Conservation (phyloP, 108 stramenopile species). For the Chaetoceros tenuissimus region DNA sequence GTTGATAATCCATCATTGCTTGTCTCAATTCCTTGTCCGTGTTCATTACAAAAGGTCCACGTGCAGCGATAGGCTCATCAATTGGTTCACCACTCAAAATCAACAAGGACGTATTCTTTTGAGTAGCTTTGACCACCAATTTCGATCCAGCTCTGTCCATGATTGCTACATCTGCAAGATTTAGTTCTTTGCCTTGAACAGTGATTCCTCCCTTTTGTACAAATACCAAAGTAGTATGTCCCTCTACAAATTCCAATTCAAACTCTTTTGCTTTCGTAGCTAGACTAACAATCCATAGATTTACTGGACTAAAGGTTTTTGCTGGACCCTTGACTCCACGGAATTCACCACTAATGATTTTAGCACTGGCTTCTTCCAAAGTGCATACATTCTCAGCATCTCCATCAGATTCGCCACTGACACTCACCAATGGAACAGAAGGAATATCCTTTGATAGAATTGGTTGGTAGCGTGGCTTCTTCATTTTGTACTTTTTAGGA, state of each 20-base stretch:
- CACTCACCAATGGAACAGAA: constrained; percentile 30
- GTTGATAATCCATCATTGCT: constrained; percentile 79
- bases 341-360: constrained; percentile 74
- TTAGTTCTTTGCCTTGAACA: constrained; percentile 20
- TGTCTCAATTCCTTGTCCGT: constrained; percentile 71
- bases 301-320: constrained; percentile 69
- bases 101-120: constrained; percentile 48
- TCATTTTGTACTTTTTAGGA: constrained; percentile 76
- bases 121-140: constrained; percentile 31
- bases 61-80: constrained; percentile 82
- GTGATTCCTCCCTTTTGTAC: constrained; percentile 48
- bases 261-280: constrained; percentile 28
- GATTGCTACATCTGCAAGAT: constrained; percentile 74
- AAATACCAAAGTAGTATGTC: constrained; percentile 73
- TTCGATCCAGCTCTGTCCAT: constrained; percentile 40
- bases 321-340: constrained; percentile 52
- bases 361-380: constrained; percentile 25
- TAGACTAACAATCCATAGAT: constrained; percentile 70
- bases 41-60: constrained; percentile 95
- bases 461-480: constrained; percentile 69
- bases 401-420: constrained; percentile 10
- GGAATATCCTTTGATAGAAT: constrained; percentile 61
- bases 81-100: constrained; percentile 73
- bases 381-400: not conserved
- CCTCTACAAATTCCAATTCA: constrained; percentile 53